These are phyloP conservation scores for Didymella glomerata DNA, from an alignment of 2,329 filamentous ascomycete species.

Conservation along the genomic window DNA sequence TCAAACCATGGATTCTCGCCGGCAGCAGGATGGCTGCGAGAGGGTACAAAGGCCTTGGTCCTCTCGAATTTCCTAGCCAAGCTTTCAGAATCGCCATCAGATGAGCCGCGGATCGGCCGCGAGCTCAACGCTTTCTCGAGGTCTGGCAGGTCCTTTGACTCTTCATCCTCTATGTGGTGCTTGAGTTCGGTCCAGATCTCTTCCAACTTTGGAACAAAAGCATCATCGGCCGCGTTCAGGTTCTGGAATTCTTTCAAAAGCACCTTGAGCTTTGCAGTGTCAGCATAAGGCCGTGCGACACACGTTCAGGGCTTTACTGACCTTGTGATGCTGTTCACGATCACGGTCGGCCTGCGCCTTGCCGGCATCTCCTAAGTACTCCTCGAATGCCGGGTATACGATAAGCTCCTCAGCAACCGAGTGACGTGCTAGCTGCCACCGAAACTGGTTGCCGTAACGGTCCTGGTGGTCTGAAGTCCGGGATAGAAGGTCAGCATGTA, in stretches of 20 bases:
- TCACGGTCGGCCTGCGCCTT: constrained; percentile 45
- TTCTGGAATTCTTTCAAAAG: constrained; percentile 44
- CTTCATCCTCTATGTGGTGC: constrained; percentile 45
- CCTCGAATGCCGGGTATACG: constrained; percentile 50
- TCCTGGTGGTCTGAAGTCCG: not conserved
- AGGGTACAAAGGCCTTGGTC: constrained; percentile 46
- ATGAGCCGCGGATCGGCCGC: constrained; percentile 12
- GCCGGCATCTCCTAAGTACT: constrained; percentile 44
- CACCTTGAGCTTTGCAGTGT: constrained; percentile 36
- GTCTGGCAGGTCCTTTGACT: constrained; percentile 40
- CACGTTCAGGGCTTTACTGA: constrained; percentile 14
- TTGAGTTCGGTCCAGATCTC: constrained; percentile 32
- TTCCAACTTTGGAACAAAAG: constrained; percentile 40
- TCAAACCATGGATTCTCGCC: constrained; percentile 65
- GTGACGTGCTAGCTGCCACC: constrained; percentile 63
- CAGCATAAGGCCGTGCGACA: not conserved
- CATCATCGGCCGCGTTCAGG: constrained; percentile 31
- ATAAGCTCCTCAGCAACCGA: constrained; percentile 60
- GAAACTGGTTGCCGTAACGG: constrained; percentile 58
- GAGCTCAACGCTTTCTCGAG: constrained; percentile 36
- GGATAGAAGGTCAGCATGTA: not conserved
- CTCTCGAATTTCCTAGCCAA: constrained; percentile 42
- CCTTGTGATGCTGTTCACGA: constrained; percentile 45
- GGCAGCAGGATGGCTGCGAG: constrained; percentile 41
- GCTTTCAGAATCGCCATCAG: constrained; percentile 29